These are phyloP conservation scores for Hypoxylon lienhwacheense DNA, from an alignment of 495 filamentous ascomycete genomes.

Conservation along the genomic window DNA sequence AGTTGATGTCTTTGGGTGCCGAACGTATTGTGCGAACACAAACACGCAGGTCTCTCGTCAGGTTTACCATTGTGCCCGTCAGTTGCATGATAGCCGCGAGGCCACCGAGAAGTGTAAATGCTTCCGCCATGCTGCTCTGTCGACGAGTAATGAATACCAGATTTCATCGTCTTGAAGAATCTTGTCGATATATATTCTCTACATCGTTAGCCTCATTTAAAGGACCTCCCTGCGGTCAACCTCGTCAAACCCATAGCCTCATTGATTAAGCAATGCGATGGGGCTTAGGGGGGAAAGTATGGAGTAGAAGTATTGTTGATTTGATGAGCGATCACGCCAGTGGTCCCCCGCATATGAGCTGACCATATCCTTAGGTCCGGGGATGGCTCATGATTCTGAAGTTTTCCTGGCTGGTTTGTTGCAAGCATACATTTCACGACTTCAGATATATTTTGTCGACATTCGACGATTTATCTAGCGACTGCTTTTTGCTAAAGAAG, in stretches of 20 bases:
- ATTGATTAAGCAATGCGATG: background rate
- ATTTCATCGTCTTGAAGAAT: background rate
- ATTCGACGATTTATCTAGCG: background rate
- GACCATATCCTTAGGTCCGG: conserved; percentile 5
- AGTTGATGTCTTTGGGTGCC: conserved; percentile 23
- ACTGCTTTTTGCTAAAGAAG: conserved; percentile 2
- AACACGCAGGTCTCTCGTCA: conserved; percentile 5
- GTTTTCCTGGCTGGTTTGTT: conserved; percentile 9
- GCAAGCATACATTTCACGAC: conserved; percentile 15
- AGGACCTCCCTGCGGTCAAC: background rate
- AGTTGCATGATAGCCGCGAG: conserved; percentile 29
- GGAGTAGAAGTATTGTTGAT: conserved; percentile 12
- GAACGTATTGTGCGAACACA: conserved; percentile 13
- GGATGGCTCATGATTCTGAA: background rate
- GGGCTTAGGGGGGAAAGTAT: conserved; percentile 10
- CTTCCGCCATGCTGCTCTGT: conserved; percentile 13
- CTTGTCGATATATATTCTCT: conserved; percentile 1
- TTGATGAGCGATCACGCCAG: conserved; percentile 18
- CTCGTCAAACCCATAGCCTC: conserved; percentile 8
- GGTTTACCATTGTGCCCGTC: conserved; percentile 4
- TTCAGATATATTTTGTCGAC: background rate
- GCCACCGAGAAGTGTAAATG: conserved; percentile 19
- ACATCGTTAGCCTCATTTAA: background rate
- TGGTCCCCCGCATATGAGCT: conserved; percentile 22
- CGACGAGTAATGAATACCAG: background rate